Evolutionary conservation across 306 rosid species (phyloP), one percentile per base, ranked within the genome.

Genomic region (Macrotyloma uniflorum): DNA sequence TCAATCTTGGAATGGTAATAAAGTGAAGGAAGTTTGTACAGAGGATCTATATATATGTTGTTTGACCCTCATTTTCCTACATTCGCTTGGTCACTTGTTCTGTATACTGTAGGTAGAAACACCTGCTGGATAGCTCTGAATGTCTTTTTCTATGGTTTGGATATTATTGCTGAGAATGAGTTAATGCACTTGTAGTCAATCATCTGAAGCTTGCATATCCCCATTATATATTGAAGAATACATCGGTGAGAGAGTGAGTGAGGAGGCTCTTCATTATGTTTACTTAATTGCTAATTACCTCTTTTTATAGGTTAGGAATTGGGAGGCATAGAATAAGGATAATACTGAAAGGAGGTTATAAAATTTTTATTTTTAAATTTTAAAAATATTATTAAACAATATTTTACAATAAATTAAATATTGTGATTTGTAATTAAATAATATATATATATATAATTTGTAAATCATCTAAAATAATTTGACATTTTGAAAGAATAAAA

Each of bases 21-120:
- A 43, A 57, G 70, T 54, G 61, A 58, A 77, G 67, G 68, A 67
- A 68, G 69, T 78, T 68, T 67, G 76, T 67, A 63, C 72, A 75
- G 72, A 12, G 33, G 36, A 55, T 26, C n/a, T 26, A 35, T 75
- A 18, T 22, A 24, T 54, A 47, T 32, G 12, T 51, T 51, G 55
- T 38, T 65, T 50, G 5, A 49, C 14, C 32, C 73, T 49, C 14
- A 54, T 77, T 50, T 6, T 50, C 49, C 63, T 23, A 42, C 32
- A 51, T 66, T 65, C 51, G 70, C 36, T 75, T 62, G 79, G 58
- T 59, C 70, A n/a, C 69, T 46, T 22, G 20, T 73, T 42, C 32
- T 62, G 35, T 28, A 30, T 61, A 16, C 7, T 61, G 46, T 13
- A 26, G 59, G 61, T 45, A 43, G 10, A 24, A 12, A 40, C 26